Base-by-base conservation (phyloP, 495 filamentous ascomycete species). In the Aspergillus affinis region DNA sequence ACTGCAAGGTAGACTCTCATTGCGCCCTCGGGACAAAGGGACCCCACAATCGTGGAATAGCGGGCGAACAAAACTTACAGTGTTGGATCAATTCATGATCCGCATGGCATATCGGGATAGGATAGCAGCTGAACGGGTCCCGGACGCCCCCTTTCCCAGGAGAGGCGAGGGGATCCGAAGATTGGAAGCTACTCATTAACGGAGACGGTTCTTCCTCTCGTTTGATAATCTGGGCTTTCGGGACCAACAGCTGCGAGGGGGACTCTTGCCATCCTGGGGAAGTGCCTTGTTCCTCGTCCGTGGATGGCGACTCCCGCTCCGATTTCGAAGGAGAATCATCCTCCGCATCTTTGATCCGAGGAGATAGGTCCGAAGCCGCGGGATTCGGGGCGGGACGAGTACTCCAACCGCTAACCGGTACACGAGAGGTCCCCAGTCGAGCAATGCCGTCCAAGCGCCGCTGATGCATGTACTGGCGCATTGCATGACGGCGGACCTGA, bases 401-500 rank as follows among this genome's bases (percentile, higher is more conserved):
- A 36, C 65, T 55, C 68, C 68, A 68, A 20, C 63, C 63, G 51
- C 63, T 54, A 47, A 60, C 57, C 44, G 65, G 63, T 26, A 63
- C 52, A 54, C 68, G 65, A 52, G 68, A 61, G 9, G 66, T 58
- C 19, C 61, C 68, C 18, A 71, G 51, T 48, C 68, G 63, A 48
- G 68, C 66, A 55, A 71, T 71, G 51, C 68, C 64, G 54, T 71
- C 68, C 30, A 71, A 57, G 20, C 68, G 68, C 36, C 68, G 63
- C 52, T 71, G 65, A 41, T 67, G 65, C 68, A 71, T 71, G 54
- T 71, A 71, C 57, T 71, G 65, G 46, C 68, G 68, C 68, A 71
- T 71, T 9, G 68, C 68, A 71, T 71, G 68, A 12, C 68, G 68
- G 30, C 68, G 68, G 41, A 71, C 68, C 54, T 71, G 68, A 29